Base-by-base conservation (phyloP, 2,329 filamentous ascomycete species). In the Phaeomoniella chlamydospora region DNA sequence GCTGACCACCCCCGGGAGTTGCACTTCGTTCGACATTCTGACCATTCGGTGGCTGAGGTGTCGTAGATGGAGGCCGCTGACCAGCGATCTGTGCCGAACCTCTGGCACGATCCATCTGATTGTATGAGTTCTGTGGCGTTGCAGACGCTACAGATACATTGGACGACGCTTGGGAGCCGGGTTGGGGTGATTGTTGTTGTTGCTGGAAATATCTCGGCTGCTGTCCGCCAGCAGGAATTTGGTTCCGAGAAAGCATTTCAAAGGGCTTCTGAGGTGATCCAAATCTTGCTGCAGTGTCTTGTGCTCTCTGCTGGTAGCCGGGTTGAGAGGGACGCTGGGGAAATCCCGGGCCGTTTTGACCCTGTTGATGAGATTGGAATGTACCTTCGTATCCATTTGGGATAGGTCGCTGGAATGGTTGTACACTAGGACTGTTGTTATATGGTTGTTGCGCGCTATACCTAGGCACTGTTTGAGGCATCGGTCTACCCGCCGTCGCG, bases 401-500 rank as follows among this genome's bases (percentile, higher is more conserved):
- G 11, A 44, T 41, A 13, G 56, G 46, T 12, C 61, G 55, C 43
- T 62, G 59, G 40, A 58, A 59, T 39, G 57, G 59, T 31, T 52
- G 52, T n/a, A 53, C 49, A 33, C 54, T 54, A 34, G 45, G 53
- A 16, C 43, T 49, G 36, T 54, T 54, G 37, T 40, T 53, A 42
- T 53, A 60, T 29, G 32, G 44, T 41, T 54, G 53, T 29, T 36
- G 22, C 33, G 32, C 11, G 50, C 47, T 6, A 47, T 37, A 35
- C 56, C 51, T 22, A 56, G 42, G 38, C 56, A 59, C 26, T 54
- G 53, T 12, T 52, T 50, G 34, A 51, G 44, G 13, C 40, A 42
- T 39, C 54, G 60, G 11, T 45, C 48, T 17, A 56, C 50, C 12
- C 59, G 55, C 38, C 58, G 56, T 9, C 52, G 46, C 36, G 40